Evolutionary conservation across 192 early-diverging fungal genomes (phyloP).

Genomic region (Entomortierella lignicola): DNA sequence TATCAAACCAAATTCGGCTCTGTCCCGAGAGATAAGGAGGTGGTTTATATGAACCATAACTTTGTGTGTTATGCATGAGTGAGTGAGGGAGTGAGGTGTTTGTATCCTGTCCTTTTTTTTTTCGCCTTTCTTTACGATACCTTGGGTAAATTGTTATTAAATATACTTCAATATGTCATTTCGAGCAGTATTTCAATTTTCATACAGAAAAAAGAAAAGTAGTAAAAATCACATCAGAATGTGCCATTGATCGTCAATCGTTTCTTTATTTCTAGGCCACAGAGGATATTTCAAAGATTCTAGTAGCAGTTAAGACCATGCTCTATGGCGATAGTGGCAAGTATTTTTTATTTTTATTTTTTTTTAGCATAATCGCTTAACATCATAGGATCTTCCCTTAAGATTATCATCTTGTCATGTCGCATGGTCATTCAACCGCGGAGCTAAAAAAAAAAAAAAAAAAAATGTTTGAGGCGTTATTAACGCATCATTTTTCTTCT

Average conservation of each 20-base stretch:
- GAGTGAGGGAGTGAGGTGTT: no score
- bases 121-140: no score
- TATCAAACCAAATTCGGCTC: no score
- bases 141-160: no score
- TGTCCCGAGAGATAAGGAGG: no score
- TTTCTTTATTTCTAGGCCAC: slow-evolving; percentile 72
- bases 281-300: slow-evolving; percentile 97
- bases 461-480: neutral
- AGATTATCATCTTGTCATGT: neutral
- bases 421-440: no score
- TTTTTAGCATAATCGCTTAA: neutral
- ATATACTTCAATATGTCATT: no score
- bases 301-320: slow-evolving; percentile 92
- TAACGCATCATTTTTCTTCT: neutral
- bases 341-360: slow-evolving; percentile 16
- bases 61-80: no score
- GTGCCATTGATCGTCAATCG: neutral
- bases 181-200: no score
- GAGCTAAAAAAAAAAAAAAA: neutral
- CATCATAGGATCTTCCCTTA: neutral
- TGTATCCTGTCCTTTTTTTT: no score
- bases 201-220: no score
- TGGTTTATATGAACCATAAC: no score
- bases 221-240: neutral
- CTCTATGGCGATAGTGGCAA: slow-evolving; percentile 95